Percentiles rank a stretch among this genome's conserved stretches.
Evolutionary conservation across 208 protist species (phyloP).

Genomic region (Trypanosoma cruzi): DNA sequence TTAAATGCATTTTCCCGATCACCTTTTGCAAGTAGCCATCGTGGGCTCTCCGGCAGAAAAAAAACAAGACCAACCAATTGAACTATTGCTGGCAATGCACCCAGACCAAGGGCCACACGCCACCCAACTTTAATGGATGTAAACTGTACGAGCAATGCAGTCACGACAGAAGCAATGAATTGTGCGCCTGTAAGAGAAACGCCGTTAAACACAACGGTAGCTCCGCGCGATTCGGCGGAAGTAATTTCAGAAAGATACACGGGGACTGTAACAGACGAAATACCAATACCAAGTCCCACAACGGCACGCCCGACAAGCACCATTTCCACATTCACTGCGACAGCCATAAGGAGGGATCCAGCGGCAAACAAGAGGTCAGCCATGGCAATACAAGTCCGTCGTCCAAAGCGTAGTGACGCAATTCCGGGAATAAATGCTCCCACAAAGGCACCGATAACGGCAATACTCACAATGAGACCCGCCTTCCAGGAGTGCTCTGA

Average conservation of each 20-base stretch:
- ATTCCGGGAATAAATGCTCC: constrained; percentile 78
- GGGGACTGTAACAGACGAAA: constrained; percentile 89
- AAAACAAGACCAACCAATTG: constrained; percentile 81
- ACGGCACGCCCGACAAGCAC: constrained; percentile 82
- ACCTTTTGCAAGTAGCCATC: constrained; percentile 77
- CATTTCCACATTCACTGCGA: constrained; percentile 59
- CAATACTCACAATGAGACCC: constrained; percentile 87
- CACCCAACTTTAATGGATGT: constrained; percentile 84
- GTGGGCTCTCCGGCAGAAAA: constrained; percentile 89
- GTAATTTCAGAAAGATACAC: constrained; percentile 93
- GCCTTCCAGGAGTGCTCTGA: constrained; percentile 75
- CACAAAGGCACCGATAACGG: constrained; percentile 83
- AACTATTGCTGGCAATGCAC: constrained; percentile 75
- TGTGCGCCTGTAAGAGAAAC: constrained; percentile 88
- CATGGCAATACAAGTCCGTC: constrained; percentile 69
- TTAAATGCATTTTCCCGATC: constrained; percentile 42
- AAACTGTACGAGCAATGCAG: constrained; percentile 71
- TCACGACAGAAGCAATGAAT: constrained; percentile 77
- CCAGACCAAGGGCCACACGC: constrained; percentile 85
- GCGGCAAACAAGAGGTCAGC: constrained; percentile 84
- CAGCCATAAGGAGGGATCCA: constrained; percentile 78
- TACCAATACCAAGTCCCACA: constrained; percentile 87
- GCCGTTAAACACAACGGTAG: constrained; percentile 90
- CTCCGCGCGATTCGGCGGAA: constrained; percentile 68
- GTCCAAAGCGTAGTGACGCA: constrained; percentile 70